Evolutionary conservation across 208 protist genomes (phyloP), one percentile per base, ranked within the genome.

Genomic region (Angomonas desouzai): DNA sequence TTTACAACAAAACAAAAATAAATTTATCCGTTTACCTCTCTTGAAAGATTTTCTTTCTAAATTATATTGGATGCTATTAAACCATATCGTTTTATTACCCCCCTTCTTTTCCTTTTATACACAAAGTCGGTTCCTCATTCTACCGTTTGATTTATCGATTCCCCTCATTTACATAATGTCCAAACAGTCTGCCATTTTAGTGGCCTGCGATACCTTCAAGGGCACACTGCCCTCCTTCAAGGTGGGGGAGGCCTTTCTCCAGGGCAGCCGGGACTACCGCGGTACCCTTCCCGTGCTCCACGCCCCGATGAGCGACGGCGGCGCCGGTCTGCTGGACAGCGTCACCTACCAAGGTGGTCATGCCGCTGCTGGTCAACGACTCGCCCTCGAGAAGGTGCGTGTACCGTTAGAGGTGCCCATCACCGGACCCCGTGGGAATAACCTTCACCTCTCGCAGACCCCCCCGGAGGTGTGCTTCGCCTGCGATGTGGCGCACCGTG

Each of bases 251-350:
- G 84, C 83, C 1, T 76, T 77, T 28, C 79, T 90, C 63, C 53
- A 47, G 0, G 84, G 77, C 1, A 67, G 83, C 49, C 70, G 72
- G 13, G 55, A 22, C 40, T 55, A 32, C 61, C 40, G n/a, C 1
- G 28, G 55, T 3, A 27, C 34, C 23, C 56, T 65, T 20, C 64
- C 11, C 20, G 84, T 79, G 33, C n/a, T 60, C 0, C 76, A 89
- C 70, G 80, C 68, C 6, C 84, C 89, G 0, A 92, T 94, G 85
- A 87, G 77, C 34, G 89, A 94, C 43, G 89, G 89, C 25, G 89
- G 85, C 0, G 85, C 72, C 0, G 89, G 89, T 0, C 58, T 92
- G 28, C 59, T 92, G 9, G 78, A 90, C 64, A 88, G 86, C 55
- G 55, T 92, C 45, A 80, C 81, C 16, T 83, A 79, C 38, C 10